Base-by-base conservation (phyloP, 1,284 basidiomycete species). In the Wallemia mellicola region DNA sequence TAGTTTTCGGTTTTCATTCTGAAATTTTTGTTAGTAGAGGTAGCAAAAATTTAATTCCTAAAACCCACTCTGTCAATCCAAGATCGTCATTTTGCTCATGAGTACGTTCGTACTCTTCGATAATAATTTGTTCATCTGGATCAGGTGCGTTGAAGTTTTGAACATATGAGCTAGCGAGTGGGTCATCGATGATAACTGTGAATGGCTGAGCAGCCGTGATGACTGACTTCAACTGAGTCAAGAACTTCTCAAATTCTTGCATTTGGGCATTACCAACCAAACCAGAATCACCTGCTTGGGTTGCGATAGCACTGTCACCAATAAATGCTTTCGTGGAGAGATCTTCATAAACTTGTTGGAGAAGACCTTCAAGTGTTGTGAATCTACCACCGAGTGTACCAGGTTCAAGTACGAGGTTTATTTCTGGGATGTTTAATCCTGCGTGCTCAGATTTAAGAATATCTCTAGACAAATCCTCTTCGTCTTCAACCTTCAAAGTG, bases 311-410 rank as follows among this genome's bases (percentile, higher is more conserved):
- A 62, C 65, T 67, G 27, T 69, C 0, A 56, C 32, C 33, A 30
- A 81, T 76, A 66, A 92, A 81, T n/a, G 85, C 81, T 66, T 94
- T 95, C 64, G 85, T 81, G 24, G 82, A 82, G 9, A 99, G 77
- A 69, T 99, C 92, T 64, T 94, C 91, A 72, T 92, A 91, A 19
- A 98, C 79, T 68, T 96, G 94, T 63, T 86, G 79, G 55, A 98
- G 74, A 61, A 99, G 81, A 30, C 94, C 94, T 71, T 98, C 94
- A 25, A 96, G 74, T 1, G 94, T 98, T 0, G 94, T 98, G 73
- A 98, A 99, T 11, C 94, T 79, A n/a, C 92, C 94, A 24, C 94
- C 94, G 1, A 99, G 78, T 0, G 94, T 98, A 15, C 94, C 94
- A 1, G 88, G 81, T 61, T 87, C 80, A 3, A 99, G 77, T 3